These are phyloP conservation scores for Leccinum longicurvipes DNA, from an alignment of 768 basidiomycete genomes.

Conservation along the genomic window DNA sequence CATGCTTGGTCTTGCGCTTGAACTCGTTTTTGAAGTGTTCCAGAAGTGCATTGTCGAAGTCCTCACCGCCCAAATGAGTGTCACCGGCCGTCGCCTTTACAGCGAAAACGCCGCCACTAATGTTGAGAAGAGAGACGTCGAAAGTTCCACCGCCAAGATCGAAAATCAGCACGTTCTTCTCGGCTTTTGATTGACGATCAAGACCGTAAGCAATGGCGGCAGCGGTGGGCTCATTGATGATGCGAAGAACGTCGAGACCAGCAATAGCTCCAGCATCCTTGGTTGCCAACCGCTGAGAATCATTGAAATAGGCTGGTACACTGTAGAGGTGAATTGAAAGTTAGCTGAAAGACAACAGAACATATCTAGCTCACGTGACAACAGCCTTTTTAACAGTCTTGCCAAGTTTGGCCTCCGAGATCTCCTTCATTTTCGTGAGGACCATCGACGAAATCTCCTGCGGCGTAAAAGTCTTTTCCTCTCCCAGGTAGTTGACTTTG, in stretches of 20 bases:
- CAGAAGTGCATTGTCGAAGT: constrained; percentile 97
- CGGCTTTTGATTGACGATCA: constrained; percentile 89
- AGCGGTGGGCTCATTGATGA: constrained; percentile 99
- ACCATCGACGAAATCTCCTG: constrained; percentile 99
- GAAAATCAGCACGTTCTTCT: constrained; percentile 99
- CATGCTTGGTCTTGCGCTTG: constrained; percentile 94
- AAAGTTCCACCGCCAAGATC: constrained; percentile 99
- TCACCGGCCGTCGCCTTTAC: constrained; percentile 99
- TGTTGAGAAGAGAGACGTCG: constrained; percentile 98
- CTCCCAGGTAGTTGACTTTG: constrained; percentile 91
- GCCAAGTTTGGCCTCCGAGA: constrained; percentile 97
- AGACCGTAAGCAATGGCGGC: constrained; percentile 99
- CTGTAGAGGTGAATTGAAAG: constrained; percentile 31
- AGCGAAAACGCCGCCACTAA: constrained; percentile 97
- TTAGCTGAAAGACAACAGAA: constrained; percentile 2
- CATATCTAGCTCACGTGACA: constrained; percentile 71
- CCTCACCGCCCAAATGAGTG: constrained; percentile 99
- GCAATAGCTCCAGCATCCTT: constrained; percentile 98
- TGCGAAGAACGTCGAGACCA: constrained; percentile 98
- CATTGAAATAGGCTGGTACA: constrained; percentile 99
- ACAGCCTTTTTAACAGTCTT: constrained; percentile 99
- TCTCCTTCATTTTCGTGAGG: constrained; percentile 99
- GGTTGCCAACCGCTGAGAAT: constrained; percentile 98
- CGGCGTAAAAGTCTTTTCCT: constrained; percentile 94
- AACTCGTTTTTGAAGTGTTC: constrained; percentile 99